phyloP scores from a whole-genome alignment of 2,329 filamentous ascomycete species.

The Hymenoscyphus repandus region DNA sequence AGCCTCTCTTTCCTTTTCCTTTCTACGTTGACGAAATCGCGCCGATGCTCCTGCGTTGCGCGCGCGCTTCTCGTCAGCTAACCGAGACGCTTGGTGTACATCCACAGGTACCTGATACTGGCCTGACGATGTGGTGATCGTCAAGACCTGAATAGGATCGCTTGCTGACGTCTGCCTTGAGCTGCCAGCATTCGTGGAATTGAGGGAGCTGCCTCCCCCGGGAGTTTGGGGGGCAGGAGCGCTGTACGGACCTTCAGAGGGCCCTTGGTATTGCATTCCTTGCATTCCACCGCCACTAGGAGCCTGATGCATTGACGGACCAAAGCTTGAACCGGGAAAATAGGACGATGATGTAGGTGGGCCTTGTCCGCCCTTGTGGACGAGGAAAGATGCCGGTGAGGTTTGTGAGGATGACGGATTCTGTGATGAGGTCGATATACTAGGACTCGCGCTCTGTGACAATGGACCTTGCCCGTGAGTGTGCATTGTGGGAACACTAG shows the following conservation, averaged over 20 bases:
- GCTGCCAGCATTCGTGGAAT: constrained; percentile 26
- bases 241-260: constrained; percentile 32
- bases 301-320: constrained; percentile 21
- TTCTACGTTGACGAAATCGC: constrained; percentile 73
- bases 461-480: constrained; percentile 34
- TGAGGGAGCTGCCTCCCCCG: constrained; percentile 22
- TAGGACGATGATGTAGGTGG: constrained; percentile 22
- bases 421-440: constrained; percentile 43
- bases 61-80: constrained; percentile 79
- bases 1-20: constrained; percentile 74
- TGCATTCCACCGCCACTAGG: constrained; percentile 19
- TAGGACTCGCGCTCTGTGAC: constrained; percentile 39
- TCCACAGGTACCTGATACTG: constrained; percentile 65
- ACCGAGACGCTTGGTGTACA: constrained; percentile 73
- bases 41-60: constrained; percentile 83
- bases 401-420: constrained; percentile 37
- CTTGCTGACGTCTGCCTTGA: constrained; percentile 30
- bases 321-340: constrained; percentile 28
- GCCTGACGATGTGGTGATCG: constrained; percentile 44
- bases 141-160: constrained; percentile 31
- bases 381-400: constrained; percentile 30
- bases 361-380: constrained; percentile 21
- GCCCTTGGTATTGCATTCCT: constrained; percentile 27
- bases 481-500: constrained; percentile 33
- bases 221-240: constrained; percentile 25